Conservation (phyloP, 2,329 filamentous ascomycete species). For the Pseudogymnoascus pannorum region DNA sequence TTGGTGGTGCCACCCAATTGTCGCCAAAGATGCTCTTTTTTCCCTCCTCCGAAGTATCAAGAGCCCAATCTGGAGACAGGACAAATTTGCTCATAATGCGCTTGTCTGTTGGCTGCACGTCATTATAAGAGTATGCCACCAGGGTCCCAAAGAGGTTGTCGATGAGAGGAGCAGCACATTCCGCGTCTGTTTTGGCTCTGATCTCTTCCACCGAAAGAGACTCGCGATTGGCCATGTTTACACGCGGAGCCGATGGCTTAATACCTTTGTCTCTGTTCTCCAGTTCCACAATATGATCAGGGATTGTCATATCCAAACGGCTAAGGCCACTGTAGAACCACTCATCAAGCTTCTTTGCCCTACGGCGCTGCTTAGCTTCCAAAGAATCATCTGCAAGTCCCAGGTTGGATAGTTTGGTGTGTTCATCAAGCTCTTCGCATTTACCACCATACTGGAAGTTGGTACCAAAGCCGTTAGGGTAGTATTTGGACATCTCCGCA, state of each 20-base stretch:
- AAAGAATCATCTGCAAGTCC: not conserved
- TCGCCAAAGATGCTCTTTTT: constrained; percentile 26
- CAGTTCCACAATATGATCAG: constrained; percentile 21
- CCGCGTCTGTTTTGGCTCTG: constrained; percentile 18
- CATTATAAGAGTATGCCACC: constrained; percentile 20
- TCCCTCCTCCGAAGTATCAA: constrained; percentile 23
- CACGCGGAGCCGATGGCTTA: not conserved
- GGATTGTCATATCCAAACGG: constrained; percentile 21
- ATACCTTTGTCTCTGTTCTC: constrained; percentile 10
- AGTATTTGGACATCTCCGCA: constrained; percentile 21
- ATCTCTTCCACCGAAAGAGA: constrained; percentile 20
- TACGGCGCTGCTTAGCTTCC: constrained; percentile 11
- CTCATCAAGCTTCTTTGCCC: constrained; percentile 19
- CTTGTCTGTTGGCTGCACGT: constrained; percentile 13
- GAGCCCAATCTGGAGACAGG: constrained; percentile 17
- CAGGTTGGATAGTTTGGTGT: constrained; percentile 2
- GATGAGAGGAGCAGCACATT: constrained; percentile 22
- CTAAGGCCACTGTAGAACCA: constrained; percentile 26
- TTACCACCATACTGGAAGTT: constrained; percentile 16
- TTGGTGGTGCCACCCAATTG: constrained; percentile 15
- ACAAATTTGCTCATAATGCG: constrained; percentile 19
- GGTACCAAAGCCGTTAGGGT: constrained; percentile 21
- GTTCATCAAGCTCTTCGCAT: constrained; percentile 14
- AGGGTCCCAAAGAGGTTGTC: constrained; percentile 23
- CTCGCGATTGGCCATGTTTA: constrained; percentile 6